Base-by-base conservation (phyloP, 352 stramenopile species). In the Phytophthora crassamura region DNA sequence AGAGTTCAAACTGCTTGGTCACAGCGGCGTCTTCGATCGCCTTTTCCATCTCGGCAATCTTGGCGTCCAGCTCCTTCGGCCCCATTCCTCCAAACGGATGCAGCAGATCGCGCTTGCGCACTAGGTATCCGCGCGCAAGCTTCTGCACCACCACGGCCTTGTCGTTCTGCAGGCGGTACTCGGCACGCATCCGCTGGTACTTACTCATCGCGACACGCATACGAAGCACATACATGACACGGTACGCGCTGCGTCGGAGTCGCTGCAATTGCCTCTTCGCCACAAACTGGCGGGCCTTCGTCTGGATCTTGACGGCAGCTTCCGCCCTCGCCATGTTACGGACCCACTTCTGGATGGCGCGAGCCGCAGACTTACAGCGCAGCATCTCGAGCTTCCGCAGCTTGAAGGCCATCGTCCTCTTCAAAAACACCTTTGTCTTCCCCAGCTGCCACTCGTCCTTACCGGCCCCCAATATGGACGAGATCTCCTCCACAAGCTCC, bases 401-500 rank as follows among this genome's bases (percentile, higher is more conserved):
- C 64, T 97, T 97, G 47, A 92, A 80, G 1, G 89, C 85, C 20
- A 97, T 79, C 1, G 60, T 73, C 43, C 89, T 69, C 59, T 95
- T 95, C 28, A 97, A 53, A 47, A 97, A 97, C 9, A 97, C 86
- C 60, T 97, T 97, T 5, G 85, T 94, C 51, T 91, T 94, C 0
- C 89, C 89, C 18, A 97, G 67, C 51, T 97, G 89, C 89, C 89
- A 97, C 49, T 97, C 80, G 32, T 96, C 89, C 67, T 97, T 96
- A 1, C 88, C 86, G 5, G 88, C 88, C 15, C 89, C 89, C 33
- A 97, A 65, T 55, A 94, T 95, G 0, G 81, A 82, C 32, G 89
- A 97, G 40, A 97, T 94, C 51, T 91, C 75, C 50, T 92, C 76
- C 0, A 96, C 79, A 1, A 97, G 77, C 49, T 96, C 88, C 28